Base-by-base conservation (phyloP, 257 asterid species). In the Agastache rugosa region DNA sequence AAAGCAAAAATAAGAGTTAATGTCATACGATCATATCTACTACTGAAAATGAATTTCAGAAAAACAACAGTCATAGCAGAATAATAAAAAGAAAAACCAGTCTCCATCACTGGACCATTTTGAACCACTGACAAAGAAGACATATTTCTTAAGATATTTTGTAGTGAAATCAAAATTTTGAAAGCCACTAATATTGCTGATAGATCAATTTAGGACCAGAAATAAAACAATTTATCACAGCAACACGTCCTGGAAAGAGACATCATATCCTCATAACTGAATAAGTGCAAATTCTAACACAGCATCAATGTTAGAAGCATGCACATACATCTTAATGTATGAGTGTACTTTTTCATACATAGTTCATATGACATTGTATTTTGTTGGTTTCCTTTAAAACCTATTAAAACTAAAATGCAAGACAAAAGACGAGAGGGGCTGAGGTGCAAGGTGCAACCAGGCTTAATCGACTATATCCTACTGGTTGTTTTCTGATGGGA, bases 161-260 rank as follows among this genome's bases (percentile, higher is more conserved):
- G 37, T 31, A 5, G 37, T 31, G 37, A 31, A 31, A 31, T 31
- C 37, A 31, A 31, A 31, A 31, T 31, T 5, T 31, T 31, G 37
- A 31, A 4, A 31, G 37, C 37, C 37, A 31, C 12, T 9, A 41
- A 10, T 63, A 35, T 56, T 59, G 73, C 58, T 72, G 29, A 69
- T 48, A 34, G 44, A 69, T 65, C 63, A 54, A 25, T 50, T 25
- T 51, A 41, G 54, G 31, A 70, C 71, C 6, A 31, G 6, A 31
- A 77, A 79, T 8, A 54, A 50, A 59, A 35, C 64, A 73, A 63
- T 71, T 68, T 75, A 51, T 82, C 44, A 41, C 69, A 69, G 69
- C 56, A 20, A 53, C 68, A 34, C 10, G 6, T 23, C 27, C 69
- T 63, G 35, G 67, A 62, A 64, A 77, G 71, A 58, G 77, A 71